Conservation (phyloP, 192 early-diverging fungal genomes). For the Linderina pennispora region DNA sequence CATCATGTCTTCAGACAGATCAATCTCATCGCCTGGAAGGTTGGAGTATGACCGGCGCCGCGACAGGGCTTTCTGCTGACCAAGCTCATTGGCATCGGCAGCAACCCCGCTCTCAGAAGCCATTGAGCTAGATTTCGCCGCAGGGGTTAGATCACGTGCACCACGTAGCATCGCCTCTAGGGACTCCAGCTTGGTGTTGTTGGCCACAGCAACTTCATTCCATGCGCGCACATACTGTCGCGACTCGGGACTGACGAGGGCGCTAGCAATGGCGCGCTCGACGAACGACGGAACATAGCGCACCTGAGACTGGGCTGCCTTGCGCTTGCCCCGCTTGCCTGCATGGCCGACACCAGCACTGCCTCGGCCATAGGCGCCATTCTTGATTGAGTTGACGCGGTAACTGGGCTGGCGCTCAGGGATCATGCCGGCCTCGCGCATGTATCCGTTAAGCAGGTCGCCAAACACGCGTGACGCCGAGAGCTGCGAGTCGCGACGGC, state of each 20-base stretch:
- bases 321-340: constrained; percentile 32
- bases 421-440: constrained; percentile 43
- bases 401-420: constrained; percentile 45
- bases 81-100: not conserved
- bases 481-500: constrained; percentile 42
- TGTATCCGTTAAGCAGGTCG: constrained; percentile 41
- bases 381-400: constrained; percentile 23
- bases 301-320: constrained; percentile 22
- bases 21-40: constrained; percentile 14
- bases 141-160: constrained; percentile 26
- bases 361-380: constrained; percentile 13
- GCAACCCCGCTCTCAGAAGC: not conserved
- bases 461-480: constrained; percentile 39
- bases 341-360: constrained; percentile 16
- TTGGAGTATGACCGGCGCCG: constrained; percentile 35
- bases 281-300: constrained; percentile 64
- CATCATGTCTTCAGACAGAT: constrained; percentile 30
- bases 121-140: not conserved
- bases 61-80: constrained; percentile 1
- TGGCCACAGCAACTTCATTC: constrained; percentile 51
- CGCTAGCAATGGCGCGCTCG: constrained; percentile 61
- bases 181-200: constrained; percentile 42
- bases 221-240: constrained; percentile 59
- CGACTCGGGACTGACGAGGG: constrained; percentile 65
- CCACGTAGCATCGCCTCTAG: constrained; percentile 54